Conservation (phyloP, 306 rosid species). For the Cucurbita argyrosperma region DNA sequence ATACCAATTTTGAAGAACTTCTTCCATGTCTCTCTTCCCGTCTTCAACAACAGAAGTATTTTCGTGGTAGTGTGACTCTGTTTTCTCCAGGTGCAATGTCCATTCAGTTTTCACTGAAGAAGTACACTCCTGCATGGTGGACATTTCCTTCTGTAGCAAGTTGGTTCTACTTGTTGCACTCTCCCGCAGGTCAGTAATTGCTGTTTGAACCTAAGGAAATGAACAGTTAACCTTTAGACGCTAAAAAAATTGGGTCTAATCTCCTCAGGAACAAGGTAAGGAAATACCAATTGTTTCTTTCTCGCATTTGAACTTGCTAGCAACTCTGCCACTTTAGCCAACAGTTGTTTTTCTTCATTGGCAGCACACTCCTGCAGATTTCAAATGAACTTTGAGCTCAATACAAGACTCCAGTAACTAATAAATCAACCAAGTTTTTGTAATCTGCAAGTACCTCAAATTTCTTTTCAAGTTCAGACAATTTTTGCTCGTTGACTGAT, state of each 20-base stretch:
- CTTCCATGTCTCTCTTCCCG: constrained; percentile 72
- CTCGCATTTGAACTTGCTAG: constrained; percentile 82
- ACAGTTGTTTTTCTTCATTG: constrained; percentile 68
- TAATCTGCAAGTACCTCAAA: constrained; percentile 64
- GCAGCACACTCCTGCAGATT: constrained; percentile 79
- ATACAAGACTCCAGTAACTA: background rate
- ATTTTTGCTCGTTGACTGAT: constrained; percentile 53
- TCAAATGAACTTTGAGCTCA: background rate
- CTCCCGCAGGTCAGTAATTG: constrained; percentile 84
- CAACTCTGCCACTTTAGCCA: constrained; percentile 90
- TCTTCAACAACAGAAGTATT: constrained; percentile 74
- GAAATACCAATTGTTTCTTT: constrained; percentile 73
- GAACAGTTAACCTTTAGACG: background rate
- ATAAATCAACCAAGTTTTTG: background rate
- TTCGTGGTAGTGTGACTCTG: constrained; percentile 64
- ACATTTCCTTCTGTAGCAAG: constrained; percentile 70
- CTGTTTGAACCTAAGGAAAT: constrained; percentile 59
- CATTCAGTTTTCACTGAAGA: constrained; percentile 66
- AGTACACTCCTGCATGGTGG: constrained; percentile 74
- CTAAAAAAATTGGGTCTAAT: background rate
- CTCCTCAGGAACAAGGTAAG: background rate
- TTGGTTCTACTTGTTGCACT: constrained; percentile 69
- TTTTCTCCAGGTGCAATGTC: constrained; percentile 73
- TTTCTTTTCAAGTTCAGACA: constrained; percentile 79
- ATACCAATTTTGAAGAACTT: constrained; percentile 79